Conservation (phyloP, 2,329 filamentous ascomycete genomes). For the Zymoseptoria ardabiliae region DNA sequence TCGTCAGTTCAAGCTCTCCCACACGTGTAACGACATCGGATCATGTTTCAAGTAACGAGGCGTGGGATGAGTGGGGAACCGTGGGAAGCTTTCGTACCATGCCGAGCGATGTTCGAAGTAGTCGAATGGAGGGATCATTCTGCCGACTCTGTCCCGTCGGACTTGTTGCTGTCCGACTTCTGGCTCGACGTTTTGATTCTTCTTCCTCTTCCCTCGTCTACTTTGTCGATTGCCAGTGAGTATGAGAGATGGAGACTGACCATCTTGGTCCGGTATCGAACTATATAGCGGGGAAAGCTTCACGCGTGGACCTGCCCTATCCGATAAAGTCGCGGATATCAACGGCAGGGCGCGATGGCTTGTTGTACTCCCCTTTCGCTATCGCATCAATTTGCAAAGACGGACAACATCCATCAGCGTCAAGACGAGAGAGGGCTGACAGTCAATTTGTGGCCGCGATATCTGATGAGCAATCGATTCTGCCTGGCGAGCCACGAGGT, state of each 20-base stretch:
- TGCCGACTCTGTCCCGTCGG: slow-evolving; percentile 7
- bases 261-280: no score
- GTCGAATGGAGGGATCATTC: slow-evolving; percentile 43
- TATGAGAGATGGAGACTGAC: neutral
- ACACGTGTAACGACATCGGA: neutral
- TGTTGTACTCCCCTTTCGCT: neutral
- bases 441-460: no score
- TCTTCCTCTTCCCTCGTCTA: neutral
- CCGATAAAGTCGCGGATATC: neutral
- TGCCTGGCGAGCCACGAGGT: no score
- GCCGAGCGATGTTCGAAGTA: slow-evolving; percentile 65
- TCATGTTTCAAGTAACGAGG: slow-evolving; percentile 4
- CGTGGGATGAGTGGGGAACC: slow-evolving; percentile 13
- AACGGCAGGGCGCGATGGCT: neutral
- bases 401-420: no score
- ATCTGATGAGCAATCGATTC: no score
- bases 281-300: neutral
- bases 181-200: neutral
- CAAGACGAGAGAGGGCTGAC: no score
- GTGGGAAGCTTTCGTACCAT: slow-evolving; percentile 48
- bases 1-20: slow-evolving; percentile 1
- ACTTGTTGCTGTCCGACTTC: neutral
- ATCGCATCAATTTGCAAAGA: neutral
- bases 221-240: neutral
- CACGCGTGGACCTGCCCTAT: neutral